Conservation (phyloP, 495 filamentous ascomycete genomes). For the Aspergillus sclerotiicarbonarius region DNA sequence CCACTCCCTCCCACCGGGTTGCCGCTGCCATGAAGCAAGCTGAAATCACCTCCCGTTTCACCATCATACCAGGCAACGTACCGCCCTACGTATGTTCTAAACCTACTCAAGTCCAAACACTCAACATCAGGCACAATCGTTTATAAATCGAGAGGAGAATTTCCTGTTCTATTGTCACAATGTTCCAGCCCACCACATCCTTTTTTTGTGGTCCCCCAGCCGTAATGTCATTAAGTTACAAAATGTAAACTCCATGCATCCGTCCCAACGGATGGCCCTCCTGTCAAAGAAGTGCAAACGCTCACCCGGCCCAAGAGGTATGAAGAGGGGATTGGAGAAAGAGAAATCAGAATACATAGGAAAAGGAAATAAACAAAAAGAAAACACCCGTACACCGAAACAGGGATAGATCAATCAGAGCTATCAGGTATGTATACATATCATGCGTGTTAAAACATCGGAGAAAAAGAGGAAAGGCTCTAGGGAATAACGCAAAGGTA, state of each 20-base stretch:
- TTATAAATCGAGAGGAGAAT: conserved; percentile 47
- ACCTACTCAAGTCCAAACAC: conserved; percentile 2
- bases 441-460: conserved; percentile 32
- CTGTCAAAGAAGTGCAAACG: conserved; percentile 17
- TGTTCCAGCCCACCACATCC: conserved; percentile 39
- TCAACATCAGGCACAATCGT: conserved; percentile 5
- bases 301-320: conserved; percentile 23
- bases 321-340: conserved; percentile 21
- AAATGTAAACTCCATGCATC: conserved; percentile 37
- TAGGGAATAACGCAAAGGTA: conserved; percentile 21
- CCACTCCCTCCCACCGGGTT: background rate
- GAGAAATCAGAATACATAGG: conserved; percentile 18
- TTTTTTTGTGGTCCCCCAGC: conserved; percentile 42
- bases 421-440: conserved; percentile 44
- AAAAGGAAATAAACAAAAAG: conserved; percentile 29
- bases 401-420: conserved; percentile 22
- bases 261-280: conserved; percentile 23
- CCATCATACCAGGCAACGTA: background rate
- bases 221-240: conserved; percentile 49
- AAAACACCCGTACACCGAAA: conserved; percentile 44
- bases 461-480: conserved; percentile 28
- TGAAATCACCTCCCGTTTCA: background rate
- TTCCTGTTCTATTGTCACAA: conserved; percentile 49
- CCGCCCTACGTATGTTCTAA: no score
- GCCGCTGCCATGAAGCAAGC: background rate